phyloP scores from a whole-genome alignment of 2,329 filamentous ascomycete species.

The Paraphaeosphaeria minitans region DNA sequence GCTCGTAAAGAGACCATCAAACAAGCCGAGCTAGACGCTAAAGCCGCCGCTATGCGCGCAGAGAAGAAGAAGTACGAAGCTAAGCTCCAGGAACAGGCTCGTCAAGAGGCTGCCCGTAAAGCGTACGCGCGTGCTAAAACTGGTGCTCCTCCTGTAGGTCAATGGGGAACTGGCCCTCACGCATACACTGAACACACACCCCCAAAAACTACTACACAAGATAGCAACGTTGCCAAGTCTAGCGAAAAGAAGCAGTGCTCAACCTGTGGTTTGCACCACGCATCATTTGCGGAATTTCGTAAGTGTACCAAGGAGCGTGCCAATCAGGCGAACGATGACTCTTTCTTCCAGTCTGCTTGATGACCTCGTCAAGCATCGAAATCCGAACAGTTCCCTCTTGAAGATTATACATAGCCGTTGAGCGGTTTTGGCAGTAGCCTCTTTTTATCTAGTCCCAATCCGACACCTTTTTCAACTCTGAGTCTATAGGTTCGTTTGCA shows the following conservation, averaged over 20 bases:
- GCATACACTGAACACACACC: not conserved
- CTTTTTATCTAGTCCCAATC: too few species aligned
- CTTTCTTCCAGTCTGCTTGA: not conserved
- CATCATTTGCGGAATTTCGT: slow-evolving; percentile 12
- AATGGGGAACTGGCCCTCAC: slow-evolving; percentile 1
- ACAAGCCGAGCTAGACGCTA: slow-evolving; percentile 17
- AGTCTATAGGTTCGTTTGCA: too few species aligned
- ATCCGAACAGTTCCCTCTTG: too few species aligned
- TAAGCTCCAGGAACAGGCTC: slow-evolving; percentile 10
- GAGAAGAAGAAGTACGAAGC: slow-evolving; percentile 17
- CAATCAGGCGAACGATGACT: not conserved
- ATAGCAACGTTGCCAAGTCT: not conserved
- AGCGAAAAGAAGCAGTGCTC: slow-evolving; percentile 10
- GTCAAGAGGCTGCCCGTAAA: slow-evolving; percentile 17
- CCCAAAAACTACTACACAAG: not conserved
- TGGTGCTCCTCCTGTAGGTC: slow-evolving; percentile 11
- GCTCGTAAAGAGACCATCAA: slow-evolving; percentile 16
- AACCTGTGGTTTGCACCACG: slow-evolving; percentile 13
- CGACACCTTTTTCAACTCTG: too few species aligned
- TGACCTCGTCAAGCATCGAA: not conserved
- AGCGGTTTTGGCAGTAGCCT: too few species aligned
- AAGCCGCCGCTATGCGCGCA: slow-evolving; percentile 17
- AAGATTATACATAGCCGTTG: too few species aligned
- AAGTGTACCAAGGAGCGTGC: not conserved
- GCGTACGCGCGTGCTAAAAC: slow-evolving; percentile 23